phyloP scores from a whole-genome alignment of 1,284 basidiomycete species.

The Schizophyllum commune region DNA sequence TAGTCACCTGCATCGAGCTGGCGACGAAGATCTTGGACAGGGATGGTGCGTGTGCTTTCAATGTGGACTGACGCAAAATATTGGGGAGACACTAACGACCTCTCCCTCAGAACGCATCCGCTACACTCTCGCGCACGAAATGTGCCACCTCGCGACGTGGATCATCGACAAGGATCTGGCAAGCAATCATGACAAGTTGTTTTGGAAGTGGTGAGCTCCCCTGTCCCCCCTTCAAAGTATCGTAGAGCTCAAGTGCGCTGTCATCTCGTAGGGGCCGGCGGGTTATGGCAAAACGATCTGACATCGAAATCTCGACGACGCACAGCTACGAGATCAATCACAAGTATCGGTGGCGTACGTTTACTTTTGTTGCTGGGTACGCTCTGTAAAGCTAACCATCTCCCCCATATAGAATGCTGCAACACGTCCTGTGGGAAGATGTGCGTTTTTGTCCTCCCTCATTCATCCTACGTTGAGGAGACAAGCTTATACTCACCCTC shows the following conservation, averaged over 20 bases:
- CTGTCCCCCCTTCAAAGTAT: neutral
- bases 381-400: too few relatives aligned
- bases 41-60: conserved; percentile 42
- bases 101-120: conserved; percentile 55
- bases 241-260: neutral
- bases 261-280: conserved; percentile 47
- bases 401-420: conserved; percentile 46
- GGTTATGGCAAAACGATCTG: conserved; percentile 53
- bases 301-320: conserved; percentile 57
- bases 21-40: conserved; percentile 72
- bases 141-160: conserved; percentile 86
- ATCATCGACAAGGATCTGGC: conserved; percentile 58
- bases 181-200: conserved; percentile 62
- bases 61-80: too few relatives aligned
- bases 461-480: too few relatives aligned
- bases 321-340: conserved; percentile 75
- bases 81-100: neutral
- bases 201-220: conserved; percentile 56
- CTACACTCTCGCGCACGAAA: conserved; percentile 78
- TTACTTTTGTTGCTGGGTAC: neutral
- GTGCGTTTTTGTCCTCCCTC: conserved; percentile 28
- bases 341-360: conserved; percentile 72
- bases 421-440: conserved; percentile 47
- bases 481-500: neutral
- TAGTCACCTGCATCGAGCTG: conserved; percentile 60